phyloP scores from a whole-genome alignment of 2,329 filamentous ascomycete genomes.

The Microsporum canis region DNA sequence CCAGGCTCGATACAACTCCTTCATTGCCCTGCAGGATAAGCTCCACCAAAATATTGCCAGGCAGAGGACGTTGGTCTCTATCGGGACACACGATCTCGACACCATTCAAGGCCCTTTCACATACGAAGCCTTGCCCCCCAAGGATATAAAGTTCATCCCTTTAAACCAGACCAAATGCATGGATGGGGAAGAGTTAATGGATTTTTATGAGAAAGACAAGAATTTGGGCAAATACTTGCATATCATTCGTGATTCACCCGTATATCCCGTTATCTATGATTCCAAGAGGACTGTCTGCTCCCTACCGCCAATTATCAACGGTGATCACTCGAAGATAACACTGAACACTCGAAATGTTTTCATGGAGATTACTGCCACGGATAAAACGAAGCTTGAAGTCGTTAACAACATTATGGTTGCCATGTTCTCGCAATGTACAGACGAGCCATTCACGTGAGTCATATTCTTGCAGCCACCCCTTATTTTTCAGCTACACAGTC shows the following conservation, averaged over 20 bases:
- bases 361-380: slow-evolving; percentile 92
- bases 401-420: slow-evolving; percentile 90
- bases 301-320: slow-evolving; percentile 94
- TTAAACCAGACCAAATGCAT: slow-evolving; percentile 86
- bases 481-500: background rate
- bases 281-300: slow-evolving; percentile 79
- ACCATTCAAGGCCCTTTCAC: slow-evolving; percentile 90
- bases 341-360: slow-evolving; percentile 85
- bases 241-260: slow-evolving; percentile 85
- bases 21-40: slow-evolving; percentile 97
- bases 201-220: slow-evolving; percentile 89
- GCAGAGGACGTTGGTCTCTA: slow-evolving; percentile 86
- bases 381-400: slow-evolving; percentile 91
- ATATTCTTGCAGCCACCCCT: background rate
- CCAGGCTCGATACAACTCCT: slow-evolving; percentile 83
- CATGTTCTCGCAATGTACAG: slow-evolving; percentile 92
- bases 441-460: slow-evolving; percentile 64
- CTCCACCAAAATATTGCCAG: slow-evolving; percentile 91
- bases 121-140: slow-evolving; percentile 84
- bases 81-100: slow-evolving; percentile 93
- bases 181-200: slow-evolving; percentile 80
- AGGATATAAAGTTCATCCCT: slow-evolving; percentile 80
- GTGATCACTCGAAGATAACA: slow-evolving; percentile 92
- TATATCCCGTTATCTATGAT: slow-evolving; percentile 94
- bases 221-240: slow-evolving; percentile 81